Evolutionary conservation across 176 grass and related monocot genomes (phyloP).

Genomic region (Tuctoria greenei): DNA sequence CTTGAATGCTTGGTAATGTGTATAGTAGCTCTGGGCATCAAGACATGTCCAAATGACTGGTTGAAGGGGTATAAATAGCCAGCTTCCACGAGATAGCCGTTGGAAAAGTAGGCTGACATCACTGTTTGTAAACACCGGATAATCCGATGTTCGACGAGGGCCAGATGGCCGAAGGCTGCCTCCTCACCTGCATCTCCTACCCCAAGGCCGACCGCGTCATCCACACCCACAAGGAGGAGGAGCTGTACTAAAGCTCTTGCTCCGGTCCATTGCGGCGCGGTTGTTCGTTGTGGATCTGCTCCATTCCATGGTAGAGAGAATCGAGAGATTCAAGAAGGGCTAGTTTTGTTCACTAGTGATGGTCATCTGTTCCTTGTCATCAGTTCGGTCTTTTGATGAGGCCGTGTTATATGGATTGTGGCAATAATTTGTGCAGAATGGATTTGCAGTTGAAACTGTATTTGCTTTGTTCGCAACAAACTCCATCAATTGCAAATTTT

Average conservation of each 20-base stretch:
- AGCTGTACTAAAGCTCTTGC: slow-evolving; percentile 36
- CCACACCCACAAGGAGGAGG: slow-evolving; percentile 62
- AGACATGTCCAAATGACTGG: too few relatives aligned
- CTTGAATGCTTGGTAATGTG: too few relatives aligned
- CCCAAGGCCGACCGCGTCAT: slow-evolving; percentile 57
- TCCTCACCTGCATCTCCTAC: slow-evolving; percentile 64
- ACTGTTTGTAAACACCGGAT: too few relatives aligned
- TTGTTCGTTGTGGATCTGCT: background rate
- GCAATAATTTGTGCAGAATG: slow-evolving; percentile 34
- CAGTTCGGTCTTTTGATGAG: background rate
- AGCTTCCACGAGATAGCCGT: too few relatives aligned
- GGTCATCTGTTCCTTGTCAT: slow-evolving; percentile 8
- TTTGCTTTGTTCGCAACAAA: background rate
- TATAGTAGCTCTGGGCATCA: too few relatives aligned
- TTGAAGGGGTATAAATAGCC: too few relatives aligned
- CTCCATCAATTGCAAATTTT: background rate
- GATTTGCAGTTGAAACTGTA: slow-evolving; percentile 18
- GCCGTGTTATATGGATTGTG: slow-evolving; percentile 1
- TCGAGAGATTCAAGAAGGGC: background rate
- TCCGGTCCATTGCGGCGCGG: background rate
- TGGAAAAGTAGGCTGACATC: too few relatives aligned
- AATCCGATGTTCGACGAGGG: slow-evolving; percentile 50
- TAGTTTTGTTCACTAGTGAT: slow-evolving; percentile 19
- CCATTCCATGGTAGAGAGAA: background rate
- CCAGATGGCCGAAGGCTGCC: slow-evolving; percentile 50